phyloP scores from a whole-genome alignment of 495 filamentous ascomycete genomes.

The Neurospora sp. region DNA sequence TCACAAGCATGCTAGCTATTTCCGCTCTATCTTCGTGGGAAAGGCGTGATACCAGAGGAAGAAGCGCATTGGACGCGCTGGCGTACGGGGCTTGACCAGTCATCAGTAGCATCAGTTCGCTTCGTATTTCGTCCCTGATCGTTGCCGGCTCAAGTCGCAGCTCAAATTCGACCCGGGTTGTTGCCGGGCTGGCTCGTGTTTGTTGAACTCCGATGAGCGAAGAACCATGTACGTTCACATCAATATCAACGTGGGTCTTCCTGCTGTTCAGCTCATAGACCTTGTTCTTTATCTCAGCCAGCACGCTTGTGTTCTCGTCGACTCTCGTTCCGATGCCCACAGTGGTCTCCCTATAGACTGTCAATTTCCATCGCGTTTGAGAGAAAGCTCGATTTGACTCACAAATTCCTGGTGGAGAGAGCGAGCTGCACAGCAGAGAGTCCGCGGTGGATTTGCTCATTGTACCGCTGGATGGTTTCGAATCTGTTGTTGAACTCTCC shows the following conservation, averaged over 20 bases:
- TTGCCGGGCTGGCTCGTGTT: not conserved
- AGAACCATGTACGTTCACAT: not conserved
- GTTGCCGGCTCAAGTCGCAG: not conserved
- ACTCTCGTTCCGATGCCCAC: not conserved
- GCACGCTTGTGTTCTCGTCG: not conserved
- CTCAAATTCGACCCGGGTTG: not conserved
- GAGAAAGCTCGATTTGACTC: not conserved
- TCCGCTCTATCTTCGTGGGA: not conserved
- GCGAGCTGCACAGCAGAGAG: not conserved
- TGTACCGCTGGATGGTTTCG: not conserved
- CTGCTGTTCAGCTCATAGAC: not conserved
- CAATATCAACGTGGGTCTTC: not conserved
- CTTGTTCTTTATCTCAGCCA: not conserved
- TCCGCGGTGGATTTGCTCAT: not conserved
- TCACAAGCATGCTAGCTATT: not conserved
- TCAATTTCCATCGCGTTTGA: not conserved
- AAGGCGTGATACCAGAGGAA: not conserved
- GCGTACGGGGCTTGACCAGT: not conserved
- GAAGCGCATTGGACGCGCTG: not conserved
- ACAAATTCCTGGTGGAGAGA: not conserved
- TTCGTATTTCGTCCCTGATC: not conserved
- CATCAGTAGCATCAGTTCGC: not conserved
- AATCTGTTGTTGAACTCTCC: not conserved
- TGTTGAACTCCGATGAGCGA: not conserved
- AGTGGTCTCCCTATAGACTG: not conserved